phyloP scores from a whole-genome alignment of 73 alveolate genomes.

The Tetrahymena malaccensis region DNA sequence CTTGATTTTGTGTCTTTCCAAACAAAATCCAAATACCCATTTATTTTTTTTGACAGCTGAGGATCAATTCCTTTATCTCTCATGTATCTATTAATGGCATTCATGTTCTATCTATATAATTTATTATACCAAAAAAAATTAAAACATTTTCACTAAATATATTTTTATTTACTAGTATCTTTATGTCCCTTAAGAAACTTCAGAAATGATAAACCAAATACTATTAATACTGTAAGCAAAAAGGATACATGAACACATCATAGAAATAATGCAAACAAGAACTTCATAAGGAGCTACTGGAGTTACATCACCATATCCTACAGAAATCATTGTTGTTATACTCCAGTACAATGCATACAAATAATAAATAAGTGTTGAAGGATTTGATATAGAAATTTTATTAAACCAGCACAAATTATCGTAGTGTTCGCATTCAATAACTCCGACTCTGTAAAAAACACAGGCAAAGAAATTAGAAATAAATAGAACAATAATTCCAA shows the following conservation, averaged over 20 bases:
- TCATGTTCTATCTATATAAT: neutral
- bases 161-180: neutral
- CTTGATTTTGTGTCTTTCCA: neutral
- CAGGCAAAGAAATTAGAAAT: neutral
- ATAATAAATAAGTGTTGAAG: neutral
- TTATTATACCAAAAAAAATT: neutral
- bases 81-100: neutral
- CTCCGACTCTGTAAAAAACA: neutral
- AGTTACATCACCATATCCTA: constrained; percentile 5
- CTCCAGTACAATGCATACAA: neutral
- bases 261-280: neutral
- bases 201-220: neutral
- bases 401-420: neutral
- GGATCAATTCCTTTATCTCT: neutral
- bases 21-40: neutral
- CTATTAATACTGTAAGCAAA: neutral
- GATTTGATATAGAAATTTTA: neutral
- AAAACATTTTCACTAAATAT: neutral
- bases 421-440: neutral
- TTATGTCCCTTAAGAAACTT: neutral
- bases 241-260: neutral
- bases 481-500: neutral
- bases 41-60: neutral
- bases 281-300: neutral
- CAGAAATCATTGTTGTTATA: neutral